phyloP scores from a whole-genome alignment of 2,329 filamentous ascomycete species.

The Camillea tinctor region DNA sequence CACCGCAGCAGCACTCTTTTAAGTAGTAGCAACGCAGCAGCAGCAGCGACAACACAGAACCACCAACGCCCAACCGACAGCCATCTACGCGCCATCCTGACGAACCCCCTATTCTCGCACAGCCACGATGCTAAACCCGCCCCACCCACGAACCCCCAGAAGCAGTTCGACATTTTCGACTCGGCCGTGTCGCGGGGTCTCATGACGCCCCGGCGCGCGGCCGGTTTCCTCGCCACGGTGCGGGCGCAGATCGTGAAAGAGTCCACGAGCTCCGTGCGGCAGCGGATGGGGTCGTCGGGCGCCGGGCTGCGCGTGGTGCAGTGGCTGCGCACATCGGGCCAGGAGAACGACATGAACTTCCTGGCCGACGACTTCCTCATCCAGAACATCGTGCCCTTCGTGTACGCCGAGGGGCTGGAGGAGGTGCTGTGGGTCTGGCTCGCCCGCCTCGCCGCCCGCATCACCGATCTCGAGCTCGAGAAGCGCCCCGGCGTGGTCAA shows the following conservation, averaged over 20 bases:
- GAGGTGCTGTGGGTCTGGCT: slow-evolving; percentile 55
- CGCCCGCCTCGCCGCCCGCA: slow-evolving; percentile 33
- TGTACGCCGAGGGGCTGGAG: slow-evolving; percentile 53
- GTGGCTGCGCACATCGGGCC: slow-evolving; percentile 54
- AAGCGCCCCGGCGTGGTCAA: slow-evolving; percentile 15
- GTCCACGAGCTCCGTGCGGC: slow-evolving; percentile 31
- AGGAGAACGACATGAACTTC: slow-evolving; percentile 47
- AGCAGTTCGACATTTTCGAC: slow-evolving; percentile 56
- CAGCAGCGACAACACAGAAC: slow-evolving; percentile 5
- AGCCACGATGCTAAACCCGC: slow-evolving; percentile 12
- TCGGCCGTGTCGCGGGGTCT: slow-evolving; percentile 54
- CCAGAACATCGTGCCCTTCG: slow-evolving; percentile 44
- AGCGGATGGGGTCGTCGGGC: slow-evolving; percentile 40
- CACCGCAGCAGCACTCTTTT: neutral
- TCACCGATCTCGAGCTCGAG: slow-evolving; percentile 17
- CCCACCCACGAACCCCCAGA: slow-evolving; percentile 25
- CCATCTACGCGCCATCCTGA: slow-evolving; percentile 56
- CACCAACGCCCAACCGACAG: slow-evolving; percentile 44
- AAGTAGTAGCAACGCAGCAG: too few species aligned
- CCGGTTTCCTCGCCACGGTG: slow-evolving; percentile 53
- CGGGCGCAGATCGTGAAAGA: slow-evolving; percentile 39
- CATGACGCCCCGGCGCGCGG: slow-evolving; percentile 54
- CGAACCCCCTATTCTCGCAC: slow-evolving; percentile 54
- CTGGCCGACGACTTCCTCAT: slow-evolving; percentile 40
- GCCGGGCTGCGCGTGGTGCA: slow-evolving; percentile 48